Conservation (phyloP, 202 grass and related monocot species). For the Dendrocalamus latiflorus region DNA sequence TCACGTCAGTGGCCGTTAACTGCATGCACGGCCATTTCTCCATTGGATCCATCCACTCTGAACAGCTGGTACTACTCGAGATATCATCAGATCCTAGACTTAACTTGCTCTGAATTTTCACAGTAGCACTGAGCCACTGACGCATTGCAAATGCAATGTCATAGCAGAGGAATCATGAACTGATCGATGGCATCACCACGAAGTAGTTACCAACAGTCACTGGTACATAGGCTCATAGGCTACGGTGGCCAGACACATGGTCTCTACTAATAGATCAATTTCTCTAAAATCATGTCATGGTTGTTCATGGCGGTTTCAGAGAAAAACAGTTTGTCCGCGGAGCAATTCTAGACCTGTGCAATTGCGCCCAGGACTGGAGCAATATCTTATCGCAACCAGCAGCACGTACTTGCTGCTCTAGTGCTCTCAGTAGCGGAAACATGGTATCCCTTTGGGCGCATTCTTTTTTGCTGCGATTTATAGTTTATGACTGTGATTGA, state of each 20-base stretch:
- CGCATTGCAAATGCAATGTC: neutral
- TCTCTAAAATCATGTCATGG: no score
- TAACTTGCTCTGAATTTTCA: slow-evolving; percentile 8
- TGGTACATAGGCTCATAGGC: no score
- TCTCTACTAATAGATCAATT: no score
- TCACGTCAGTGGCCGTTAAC: slow-evolving; percentile 28
- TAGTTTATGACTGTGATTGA: no score
- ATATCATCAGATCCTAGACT: slow-evolving; percentile 7
- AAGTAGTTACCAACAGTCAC: no score
- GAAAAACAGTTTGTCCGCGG: neutral
- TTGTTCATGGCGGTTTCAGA: neutral
- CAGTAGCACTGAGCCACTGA: neutral
- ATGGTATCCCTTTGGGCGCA: no score
- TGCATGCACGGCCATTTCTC: slow-evolving; percentile 1
- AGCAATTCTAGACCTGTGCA: neutral
- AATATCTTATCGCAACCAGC: slow-evolving; percentile 3
- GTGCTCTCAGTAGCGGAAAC: slow-evolving; percentile 18
- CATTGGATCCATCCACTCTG: neutral
- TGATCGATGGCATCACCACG: neutral
- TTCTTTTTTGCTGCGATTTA: no score
- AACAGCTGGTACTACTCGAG: neutral
- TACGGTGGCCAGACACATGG: no score
- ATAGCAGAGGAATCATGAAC: neutral
- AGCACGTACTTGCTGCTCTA: neutral
- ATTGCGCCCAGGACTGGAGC: neutral